Base-by-base conservation (phyloP, 345 rosid species). In the Eucalyptus polybractea region DNA sequence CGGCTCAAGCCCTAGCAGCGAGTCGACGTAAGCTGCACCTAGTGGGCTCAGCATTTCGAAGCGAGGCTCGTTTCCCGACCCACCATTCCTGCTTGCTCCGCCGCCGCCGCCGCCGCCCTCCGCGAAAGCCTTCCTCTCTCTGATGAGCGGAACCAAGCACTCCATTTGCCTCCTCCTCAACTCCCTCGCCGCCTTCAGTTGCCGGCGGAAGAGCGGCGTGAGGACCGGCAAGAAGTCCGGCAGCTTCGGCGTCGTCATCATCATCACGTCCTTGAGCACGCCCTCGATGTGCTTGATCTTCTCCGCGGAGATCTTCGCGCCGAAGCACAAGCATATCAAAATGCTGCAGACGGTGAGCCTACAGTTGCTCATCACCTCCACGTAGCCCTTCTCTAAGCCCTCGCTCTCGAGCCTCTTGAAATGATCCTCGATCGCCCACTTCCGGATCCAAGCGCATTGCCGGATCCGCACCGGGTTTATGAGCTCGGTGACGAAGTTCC, bases 21-120 rank as follows among this genome's bases (percentile, higher is more conserved):
- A 97, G 89, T 98, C 99, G 21, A 97, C 93, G 29, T 97, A 98
- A 11, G 99, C 99, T 2, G 99, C 99, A n/a, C 99, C 99, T 2
- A 95, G 91, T 1, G 95, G 97, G 92, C 99, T 98, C 89, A 94
- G 96, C 99, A 98, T 97, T 86, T 94, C 95, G 25, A 91, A 86
- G 24, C 90, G 14, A 21, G 50, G 27, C 11, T 42, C n/a, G 15
- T 19, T 27, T 40, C 50, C 37, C 80, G 90, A 67, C 93, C 27
- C 65, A 8, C 60, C 87, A 49, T 54, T 19, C 60, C 53, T 22
- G 45, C 87, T 16, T 25, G 31, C 91, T 58, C 90, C 58, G 58
- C 25, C 58, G 8, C 54, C 54, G 0, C 51, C 51, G 54, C 94
- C 94, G 19, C 93, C 93, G 19, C 89, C 92, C 58, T 94, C 94